These are phyloP conservation scores for Verruconis gallopava DNA, from an alignment of 2,329 filamentous ascomycete species.

Conservation along the genomic window DNA sequence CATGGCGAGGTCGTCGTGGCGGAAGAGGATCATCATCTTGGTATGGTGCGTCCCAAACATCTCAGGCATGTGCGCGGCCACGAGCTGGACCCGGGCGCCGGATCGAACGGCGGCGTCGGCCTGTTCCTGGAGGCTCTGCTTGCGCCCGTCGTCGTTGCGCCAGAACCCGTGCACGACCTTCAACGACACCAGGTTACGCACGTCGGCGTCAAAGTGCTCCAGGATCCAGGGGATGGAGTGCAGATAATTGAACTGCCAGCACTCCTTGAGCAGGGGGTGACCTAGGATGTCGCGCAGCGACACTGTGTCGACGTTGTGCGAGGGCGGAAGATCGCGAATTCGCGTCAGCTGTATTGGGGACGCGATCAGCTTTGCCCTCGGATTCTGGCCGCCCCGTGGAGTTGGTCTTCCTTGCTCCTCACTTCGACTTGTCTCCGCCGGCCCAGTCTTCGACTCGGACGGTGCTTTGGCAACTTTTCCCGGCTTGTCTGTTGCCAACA, in stretches of 20 bases:
- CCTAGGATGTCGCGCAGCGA: constrained; percentile 55
- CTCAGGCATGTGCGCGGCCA: constrained; percentile 67
- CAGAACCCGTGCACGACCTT: constrained; percentile 52
- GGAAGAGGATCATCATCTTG: constrained; percentile 77
- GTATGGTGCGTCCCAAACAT: constrained; percentile 76
- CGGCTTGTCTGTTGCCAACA: not conserved
- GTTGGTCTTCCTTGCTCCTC: not conserved
- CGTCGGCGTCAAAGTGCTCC: constrained; percentile 44
- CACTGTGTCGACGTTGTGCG: constrained; percentile 53
- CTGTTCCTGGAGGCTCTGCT: constrained; percentile 39
- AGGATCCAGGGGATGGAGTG: constrained; percentile 52
- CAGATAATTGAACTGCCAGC: constrained; percentile 58
- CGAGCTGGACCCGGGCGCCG: constrained; percentile 42
- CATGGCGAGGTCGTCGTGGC: constrained; percentile 64
- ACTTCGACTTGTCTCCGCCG: not conserved
- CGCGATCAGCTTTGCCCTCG: not conserved
- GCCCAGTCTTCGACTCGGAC: not conserved
- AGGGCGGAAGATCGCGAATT: constrained; percentile 48
- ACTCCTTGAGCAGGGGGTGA: constrained; percentile 59
- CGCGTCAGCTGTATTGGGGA: constrained; percentile 48
- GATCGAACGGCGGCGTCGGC: constrained; percentile 48
- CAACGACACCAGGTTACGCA: constrained; percentile 38
- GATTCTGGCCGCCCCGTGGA: not conserved
- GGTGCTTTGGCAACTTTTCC: too few relatives aligned
- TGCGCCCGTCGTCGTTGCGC: constrained; percentile 52